Evolutionary conservation across 768 basidiomycete species (phyloP).

Genomic region (Mycena venus): DNA sequence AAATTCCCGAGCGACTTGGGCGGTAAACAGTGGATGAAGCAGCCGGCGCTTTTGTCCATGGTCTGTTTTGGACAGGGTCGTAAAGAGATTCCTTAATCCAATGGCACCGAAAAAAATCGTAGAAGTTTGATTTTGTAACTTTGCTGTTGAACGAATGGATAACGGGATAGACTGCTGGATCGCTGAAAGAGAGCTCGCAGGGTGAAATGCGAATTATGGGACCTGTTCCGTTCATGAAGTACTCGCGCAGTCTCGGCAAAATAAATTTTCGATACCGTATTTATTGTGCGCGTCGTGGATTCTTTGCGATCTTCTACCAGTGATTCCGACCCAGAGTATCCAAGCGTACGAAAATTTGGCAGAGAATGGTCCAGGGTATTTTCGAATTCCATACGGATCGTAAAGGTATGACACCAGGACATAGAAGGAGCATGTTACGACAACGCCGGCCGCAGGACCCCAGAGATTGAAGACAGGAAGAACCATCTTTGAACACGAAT

Average conservation of each 20-base stretch:
- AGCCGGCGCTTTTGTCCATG: slow-evolving; percentile 79
- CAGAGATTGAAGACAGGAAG: background rate
- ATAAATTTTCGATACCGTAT: slow-evolving; percentile 53
- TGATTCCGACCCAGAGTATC: slow-evolving; percentile 60
- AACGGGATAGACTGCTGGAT: slow-evolving; percentile 66
- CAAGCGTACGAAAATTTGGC: slow-evolving; percentile 66
- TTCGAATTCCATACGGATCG: slow-evolving; percentile 56
- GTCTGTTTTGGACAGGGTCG: slow-evolving; percentile 60
- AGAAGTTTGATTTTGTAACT: slow-evolving; percentile 64
- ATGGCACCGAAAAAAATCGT: slow-evolving; percentile 61
- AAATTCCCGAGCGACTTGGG: slow-evolving; percentile 72
- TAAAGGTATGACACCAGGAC: slow-evolving; percentile 44
- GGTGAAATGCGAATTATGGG: slow-evolving; percentile 61
- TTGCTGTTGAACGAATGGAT: slow-evolving; percentile 74
- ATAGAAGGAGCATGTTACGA: background rate
- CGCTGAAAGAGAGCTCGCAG: slow-evolving; percentile 62
- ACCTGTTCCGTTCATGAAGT: slow-evolving; percentile 39
- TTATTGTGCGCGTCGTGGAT: slow-evolving; percentile 67
- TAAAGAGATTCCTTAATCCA: slow-evolving; percentile 56
- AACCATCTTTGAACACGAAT: background rate
- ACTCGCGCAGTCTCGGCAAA: too few species aligned
- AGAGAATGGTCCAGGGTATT: slow-evolving; percentile 58
- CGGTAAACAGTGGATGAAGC: slow-evolving; percentile 69
- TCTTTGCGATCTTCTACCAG: slow-evolving; percentile 61
- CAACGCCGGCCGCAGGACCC: background rate